phyloP scores from a whole-genome alignment of 2,329 filamentous ascomycete species.

The Monosporascus sp. region DNA sequence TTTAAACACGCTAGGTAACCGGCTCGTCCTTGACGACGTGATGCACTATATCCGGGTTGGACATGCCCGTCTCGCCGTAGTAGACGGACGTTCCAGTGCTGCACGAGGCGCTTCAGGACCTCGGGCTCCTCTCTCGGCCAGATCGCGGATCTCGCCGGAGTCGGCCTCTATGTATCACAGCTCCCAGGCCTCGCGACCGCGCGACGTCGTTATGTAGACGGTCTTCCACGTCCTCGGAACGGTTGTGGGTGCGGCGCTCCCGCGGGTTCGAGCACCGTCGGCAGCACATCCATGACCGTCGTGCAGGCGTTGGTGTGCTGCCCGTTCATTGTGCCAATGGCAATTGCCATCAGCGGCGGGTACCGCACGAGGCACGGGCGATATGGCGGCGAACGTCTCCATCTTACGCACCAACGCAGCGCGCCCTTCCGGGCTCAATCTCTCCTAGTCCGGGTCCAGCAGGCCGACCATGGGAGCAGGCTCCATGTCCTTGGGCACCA shows the following conservation, averaged over 20 bases:
- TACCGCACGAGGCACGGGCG: slow-evolving; percentile 30
- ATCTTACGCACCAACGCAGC: slow-evolving; percentile 12
- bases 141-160: slow-evolving; percentile 19
- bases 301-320: slow-evolving; percentile 40
- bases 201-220: slow-evolving; percentile 18
- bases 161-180: slow-evolving; percentile 22
- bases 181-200: slow-evolving; percentile 20
- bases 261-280: slow-evolving; percentile 45
- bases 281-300: slow-evolving; percentile 48
- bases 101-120: slow-evolving; percentile 1
- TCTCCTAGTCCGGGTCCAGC: too few relatives aligned
- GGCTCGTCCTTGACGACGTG: neutral
- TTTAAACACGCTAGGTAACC: neutral
- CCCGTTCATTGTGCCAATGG: too few relatives aligned
- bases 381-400: slow-evolving; percentile 49
- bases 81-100: neutral
- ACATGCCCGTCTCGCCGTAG: neutral
- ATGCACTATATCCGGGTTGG: neutral
- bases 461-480: too few relatives aligned
- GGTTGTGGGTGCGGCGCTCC: too few relatives aligned
- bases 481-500: too few relatives aligned
- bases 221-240: slow-evolving; percentile 30
- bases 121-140: slow-evolving; percentile 12
- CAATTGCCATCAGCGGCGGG: slow-evolving; percentile 2
- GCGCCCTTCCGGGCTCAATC: too few relatives aligned